phyloP scores from a whole-genome alignment of 139 green algal species.

The Tetraselmis striata region DNA sequence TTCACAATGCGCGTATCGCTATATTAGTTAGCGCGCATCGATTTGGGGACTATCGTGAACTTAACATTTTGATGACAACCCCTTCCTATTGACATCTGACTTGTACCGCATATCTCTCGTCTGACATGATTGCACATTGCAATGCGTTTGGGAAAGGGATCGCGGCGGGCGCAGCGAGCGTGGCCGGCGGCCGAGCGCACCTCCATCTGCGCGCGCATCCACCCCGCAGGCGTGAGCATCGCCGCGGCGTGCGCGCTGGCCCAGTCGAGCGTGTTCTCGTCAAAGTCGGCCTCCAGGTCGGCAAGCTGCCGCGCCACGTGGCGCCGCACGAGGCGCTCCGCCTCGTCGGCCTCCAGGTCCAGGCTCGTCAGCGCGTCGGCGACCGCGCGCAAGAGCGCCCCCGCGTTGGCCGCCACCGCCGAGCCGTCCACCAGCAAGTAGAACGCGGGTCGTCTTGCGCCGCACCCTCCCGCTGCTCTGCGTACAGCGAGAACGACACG shows the following conservation, averaged over 20 bases:
- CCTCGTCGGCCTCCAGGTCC: background rate
- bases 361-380: background rate
- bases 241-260: background rate
- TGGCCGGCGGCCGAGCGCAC: no score
- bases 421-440: background rate
- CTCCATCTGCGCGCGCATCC: background rate
- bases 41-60: no score
- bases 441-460: background rate
- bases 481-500: background rate
- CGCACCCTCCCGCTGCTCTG: background rate
- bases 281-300: background rate
- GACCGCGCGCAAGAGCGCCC: background rate
- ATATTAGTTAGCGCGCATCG: no score
- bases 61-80: no score
- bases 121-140: no score
- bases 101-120: no score
- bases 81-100: no score
- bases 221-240: background rate
- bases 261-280: background rate
- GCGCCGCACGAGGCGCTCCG: background rate
- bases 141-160: no score
- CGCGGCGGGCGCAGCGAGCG: no score
- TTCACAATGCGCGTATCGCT: no score
- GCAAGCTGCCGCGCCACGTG: background rate
- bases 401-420: background rate